Evolutionary conservation across 352 stramenopile species (phyloP).

Genomic region (Phytophthora sp.): DNA sequence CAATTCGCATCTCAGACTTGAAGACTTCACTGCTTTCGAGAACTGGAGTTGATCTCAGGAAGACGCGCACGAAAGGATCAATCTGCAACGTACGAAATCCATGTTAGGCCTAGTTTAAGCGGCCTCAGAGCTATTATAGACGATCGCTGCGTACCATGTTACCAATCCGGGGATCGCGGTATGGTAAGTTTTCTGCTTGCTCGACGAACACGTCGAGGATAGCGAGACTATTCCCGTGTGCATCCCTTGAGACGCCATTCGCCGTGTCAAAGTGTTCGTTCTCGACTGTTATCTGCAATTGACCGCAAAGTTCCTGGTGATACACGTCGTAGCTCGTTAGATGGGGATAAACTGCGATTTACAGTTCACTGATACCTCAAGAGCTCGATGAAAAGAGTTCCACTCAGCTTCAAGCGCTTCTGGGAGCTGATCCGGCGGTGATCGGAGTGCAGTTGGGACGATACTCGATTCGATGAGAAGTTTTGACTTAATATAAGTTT

Average conservation of each 20-base stretch:
- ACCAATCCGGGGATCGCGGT: slow-evolving; percentile 47
- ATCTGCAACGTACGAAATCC: slow-evolving; percentile 55
- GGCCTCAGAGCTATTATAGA: too few relatives aligned
- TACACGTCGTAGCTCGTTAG: background rate
- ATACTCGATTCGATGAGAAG: slow-evolving; percentile 1
- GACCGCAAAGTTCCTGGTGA: slow-evolving; percentile 29
- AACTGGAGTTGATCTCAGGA: slow-evolving; percentile 29
- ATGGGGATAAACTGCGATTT: background rate
- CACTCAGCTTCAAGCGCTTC: slow-evolving; percentile 38
- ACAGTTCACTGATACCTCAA: slow-evolving; percentile 38
- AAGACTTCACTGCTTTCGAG: slow-evolving; percentile 10
- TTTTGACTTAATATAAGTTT: background rate
- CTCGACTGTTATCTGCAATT: slow-evolving; percentile 19
- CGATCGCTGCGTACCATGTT: slow-evolving; percentile 61
- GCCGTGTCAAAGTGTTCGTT: slow-evolving; percentile 42
- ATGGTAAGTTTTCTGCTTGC: slow-evolving; percentile 56
- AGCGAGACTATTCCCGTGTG: slow-evolving; percentile 41
- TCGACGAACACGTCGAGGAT: slow-evolving; percentile 48
- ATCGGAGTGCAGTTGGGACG: slow-evolving; percentile 31
- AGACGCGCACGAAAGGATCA: slow-evolving; percentile 59
- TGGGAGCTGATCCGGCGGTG: slow-evolving; percentile 43
- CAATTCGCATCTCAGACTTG: slow-evolving; percentile 49
- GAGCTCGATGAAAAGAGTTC: slow-evolving; percentile 22
- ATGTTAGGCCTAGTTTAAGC: too few relatives aligned
- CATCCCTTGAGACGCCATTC: slow-evolving; percentile 36